Base-by-base conservation (phyloP, 805 yeast genomes). In the Wickerhamiella hasegawae region DNA sequence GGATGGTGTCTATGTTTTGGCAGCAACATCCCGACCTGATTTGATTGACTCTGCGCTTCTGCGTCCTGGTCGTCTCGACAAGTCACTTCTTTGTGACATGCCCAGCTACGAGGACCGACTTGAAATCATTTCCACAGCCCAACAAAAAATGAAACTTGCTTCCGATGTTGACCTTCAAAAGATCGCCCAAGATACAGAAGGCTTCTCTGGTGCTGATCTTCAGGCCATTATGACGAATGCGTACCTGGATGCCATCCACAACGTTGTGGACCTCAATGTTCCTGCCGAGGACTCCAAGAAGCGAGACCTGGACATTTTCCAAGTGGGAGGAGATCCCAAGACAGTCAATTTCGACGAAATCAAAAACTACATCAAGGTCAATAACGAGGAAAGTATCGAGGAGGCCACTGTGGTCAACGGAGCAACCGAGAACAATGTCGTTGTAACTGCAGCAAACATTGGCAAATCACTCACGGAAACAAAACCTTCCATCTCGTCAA, bases 1-100 rank as follows among this genome's bases (percentile, higher is more conserved):
- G 20, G 96, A 85, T 48, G 96, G 97, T 3, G 97, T 90, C 2
- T 87, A 90, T 52, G 94, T 90, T 0, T 63, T 90, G 18, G 97
- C 97, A 0, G 98, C 97, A 1, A 90, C 97, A 0, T 76, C 90
- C 47, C 67, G 98, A 47, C 98, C 98, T 0, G 98, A 90, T 50
- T 65, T 90, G 45, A 85, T 90, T 44, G 98, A 90, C 54, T 77
- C 94, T 2, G 98, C 98, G 0, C 64, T 90, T 37, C 59, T 90
- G 39, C 74, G 98, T 55, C 98, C 98, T 0, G 98, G 98, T 4
- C 73, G 98, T 60, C 65, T 90, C 48, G 98, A 90, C 54, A 90
- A 87, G 54, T 73, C 90, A 51, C 75, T 90, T 11, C 63, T 90
- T 5, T 87, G 98, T 60, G 90, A 79, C 49, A 68, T 90, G 67